These are phyloP conservation scores for Candida ponderosae DNA, from an alignment of 805 yeast species.

Conservation along the genomic window DNA sequence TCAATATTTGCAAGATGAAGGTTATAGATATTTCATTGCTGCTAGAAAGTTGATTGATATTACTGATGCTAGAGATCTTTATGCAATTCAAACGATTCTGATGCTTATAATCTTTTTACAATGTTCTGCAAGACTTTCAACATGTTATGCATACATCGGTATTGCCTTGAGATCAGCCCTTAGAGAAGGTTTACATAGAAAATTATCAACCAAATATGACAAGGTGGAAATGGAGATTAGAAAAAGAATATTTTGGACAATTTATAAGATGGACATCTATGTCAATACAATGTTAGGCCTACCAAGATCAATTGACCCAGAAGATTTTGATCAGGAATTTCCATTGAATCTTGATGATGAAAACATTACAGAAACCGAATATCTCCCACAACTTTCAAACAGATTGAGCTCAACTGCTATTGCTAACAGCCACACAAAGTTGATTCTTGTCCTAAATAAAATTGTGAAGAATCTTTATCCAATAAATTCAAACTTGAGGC, in stretches of 20 bases:
- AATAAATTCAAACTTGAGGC: slow-evolving; percentile 31
- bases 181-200: slow-evolving; percentile 77
- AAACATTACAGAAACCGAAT: slow-evolving; percentile 63
- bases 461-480: slow-evolving; percentile 69
- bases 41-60: slow-evolving; percentile 76
- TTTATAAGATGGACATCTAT: slow-evolving; percentile 85
- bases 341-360: slow-evolving; percentile 86
- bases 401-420: slow-evolving; percentile 65
- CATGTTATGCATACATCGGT: slow-evolving; percentile 87
- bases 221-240: slow-evolving; percentile 79
- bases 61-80: slow-evolving; percentile 72
- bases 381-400: slow-evolving; percentile 38
- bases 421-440: slow-evolving; percentile 77
- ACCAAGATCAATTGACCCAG: slow-evolving; percentile 69
- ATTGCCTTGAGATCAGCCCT: slow-evolving; percentile 78
- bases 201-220: slow-evolving; percentile 48
- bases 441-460: slow-evolving; percentile 61
- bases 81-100: slow-evolving; percentile 77
- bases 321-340: slow-evolving; percentile 80
- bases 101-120: slow-evolving; percentile 82
- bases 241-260: slow-evolving; percentile 82
- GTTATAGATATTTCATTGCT: slow-evolving; percentile 71
- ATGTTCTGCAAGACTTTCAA: slow-evolving; percentile 79
- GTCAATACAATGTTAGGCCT: slow-evolving; percentile 82
- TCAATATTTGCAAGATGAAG: slow-evolving; percentile 56